Evolutionary conservation across 129 eudicot species (phyloP).

Genomic region (Saposhnikovia divaricata): DNA sequence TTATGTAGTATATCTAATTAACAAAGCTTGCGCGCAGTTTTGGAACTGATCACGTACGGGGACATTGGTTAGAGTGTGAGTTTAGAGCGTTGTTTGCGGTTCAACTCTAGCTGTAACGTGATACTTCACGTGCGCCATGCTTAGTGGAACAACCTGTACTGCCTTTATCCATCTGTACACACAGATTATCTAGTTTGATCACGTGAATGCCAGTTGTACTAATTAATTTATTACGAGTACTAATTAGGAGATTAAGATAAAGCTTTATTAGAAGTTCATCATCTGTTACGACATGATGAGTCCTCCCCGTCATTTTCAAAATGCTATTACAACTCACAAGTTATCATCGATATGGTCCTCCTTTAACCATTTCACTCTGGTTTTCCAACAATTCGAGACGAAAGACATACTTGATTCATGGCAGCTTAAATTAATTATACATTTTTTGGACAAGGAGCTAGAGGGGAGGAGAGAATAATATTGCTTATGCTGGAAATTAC

Average conservation of each 20-base stretch:
- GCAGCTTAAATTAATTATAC: too few species aligned
- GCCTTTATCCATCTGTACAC: not conserved
- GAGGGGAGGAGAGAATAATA: too few species aligned
- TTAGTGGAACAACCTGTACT: not conserved
- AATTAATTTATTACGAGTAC: not conserved
- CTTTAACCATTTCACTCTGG: not conserved
- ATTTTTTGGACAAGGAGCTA: too few species aligned
- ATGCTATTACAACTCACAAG: not conserved
- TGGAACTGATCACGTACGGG: not conserved
- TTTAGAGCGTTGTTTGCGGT: not conserved
- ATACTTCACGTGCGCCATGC: constrained; percentile 1
- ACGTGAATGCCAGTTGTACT: constrained; percentile 4
- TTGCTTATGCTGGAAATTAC: too few species aligned
- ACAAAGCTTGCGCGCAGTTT: not conserved
- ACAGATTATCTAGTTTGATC: not conserved
- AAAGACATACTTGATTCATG: too few species aligned
- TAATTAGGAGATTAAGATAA: not conserved
- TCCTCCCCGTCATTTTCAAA: not conserved
- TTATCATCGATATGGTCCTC: not conserved
- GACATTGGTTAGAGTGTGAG: not conserved
- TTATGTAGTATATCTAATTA: not conserved
- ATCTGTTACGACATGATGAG: not conserved
- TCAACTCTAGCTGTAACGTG: not conserved
- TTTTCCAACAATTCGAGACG: too few species aligned
- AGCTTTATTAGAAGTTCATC: not conserved